Conservation (phyloP, 2,329 filamentous ascomycete genomes). For the Westerdykella aurantiaca region DNA sequence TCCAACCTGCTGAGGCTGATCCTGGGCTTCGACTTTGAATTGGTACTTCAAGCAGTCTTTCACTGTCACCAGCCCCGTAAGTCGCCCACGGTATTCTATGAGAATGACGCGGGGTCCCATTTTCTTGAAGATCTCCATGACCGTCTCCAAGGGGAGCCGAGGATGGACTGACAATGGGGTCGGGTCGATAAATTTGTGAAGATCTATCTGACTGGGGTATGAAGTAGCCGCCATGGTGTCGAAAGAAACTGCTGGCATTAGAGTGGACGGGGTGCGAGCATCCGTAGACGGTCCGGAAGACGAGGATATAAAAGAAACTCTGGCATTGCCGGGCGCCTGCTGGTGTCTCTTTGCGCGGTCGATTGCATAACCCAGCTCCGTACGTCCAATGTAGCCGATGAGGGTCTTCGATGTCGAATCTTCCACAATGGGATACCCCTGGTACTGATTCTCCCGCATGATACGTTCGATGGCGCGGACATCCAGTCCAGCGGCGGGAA, state of each 20-base stretch:
- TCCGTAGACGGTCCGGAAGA: constrained; percentile 1
- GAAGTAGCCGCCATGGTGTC: constrained; percentile 55
- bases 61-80: constrained; percentile 83
- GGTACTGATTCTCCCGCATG: constrained; percentile 72
- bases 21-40: constrained; percentile 87
- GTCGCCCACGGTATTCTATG: constrained; percentile 78
- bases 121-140: constrained; percentile 98
- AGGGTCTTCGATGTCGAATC: constrained; percentile 64
- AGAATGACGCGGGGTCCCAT: constrained; percentile 91
- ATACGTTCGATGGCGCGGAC: constrained; percentile 72
- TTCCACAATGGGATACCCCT: constrained; percentile 89
- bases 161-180: constrained; percentile 90
- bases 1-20: constrained; percentile 49
- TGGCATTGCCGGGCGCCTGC: constrained; percentile 59
- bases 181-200: constrained; percentile 80
- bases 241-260: constrained; percentile 46
- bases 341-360: constrained; percentile 69
- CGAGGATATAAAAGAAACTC: constrained; percentile 63
- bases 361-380: constrained; percentile 85
- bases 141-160: constrained; percentile 84
- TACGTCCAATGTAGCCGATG: constrained; percentile 86
- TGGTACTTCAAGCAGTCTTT: constrained; percentile 98
- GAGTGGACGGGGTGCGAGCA: constrained; percentile 25
- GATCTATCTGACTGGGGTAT: constrained; percentile 61
- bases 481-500: constrained; percentile 69